Evolutionary conservation across 768 basidiomycete species (phyloP).

Genomic region (Galerina marginata): DNA sequence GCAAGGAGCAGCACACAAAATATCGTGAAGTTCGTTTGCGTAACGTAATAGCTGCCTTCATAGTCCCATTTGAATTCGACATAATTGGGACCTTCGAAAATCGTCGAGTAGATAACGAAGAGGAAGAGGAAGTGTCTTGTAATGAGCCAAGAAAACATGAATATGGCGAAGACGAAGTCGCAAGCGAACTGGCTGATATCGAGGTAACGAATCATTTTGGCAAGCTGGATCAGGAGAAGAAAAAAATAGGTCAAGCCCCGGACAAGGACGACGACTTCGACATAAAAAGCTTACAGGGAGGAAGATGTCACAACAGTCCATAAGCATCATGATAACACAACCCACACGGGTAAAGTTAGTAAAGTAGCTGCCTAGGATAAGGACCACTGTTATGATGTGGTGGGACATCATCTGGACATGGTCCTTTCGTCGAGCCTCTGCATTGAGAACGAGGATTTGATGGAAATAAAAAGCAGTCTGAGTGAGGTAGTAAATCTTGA

Average conservation of each 20-base stretch:
- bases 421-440: conserved; percentile 91
- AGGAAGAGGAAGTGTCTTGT: conserved; percentile 88
- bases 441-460: conserved; percentile 89
- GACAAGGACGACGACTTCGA: neutral
- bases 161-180: conserved; percentile 78
- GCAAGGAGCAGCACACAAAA: conserved; percentile 63
- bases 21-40: conserved; percentile 41
- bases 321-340: conserved; percentile 85
- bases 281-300: conserved; percentile 69
- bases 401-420: conserved; percentile 97
- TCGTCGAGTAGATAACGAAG: conserved; percentile 67
- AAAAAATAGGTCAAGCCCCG: conserved; percentile 8
- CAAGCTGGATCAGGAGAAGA: conserved; percentile 55
- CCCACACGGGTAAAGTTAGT: conserved; percentile 89
- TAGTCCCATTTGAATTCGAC: conserved; percentile 66
- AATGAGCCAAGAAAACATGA: conserved; percentile 89
- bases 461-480: conserved; percentile 92
- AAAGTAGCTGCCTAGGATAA: conserved; percentile 80
- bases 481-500: conserved; percentile 90
- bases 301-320: conserved; percentile 95
- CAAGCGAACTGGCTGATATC: conserved; percentile 61
- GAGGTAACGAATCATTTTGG: conserved; percentile 95
- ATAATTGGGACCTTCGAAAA: conserved; percentile 52
- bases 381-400: conserved; percentile 85
- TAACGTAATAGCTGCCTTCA: conserved; percentile 60